phyloP scores from a whole-genome alignment of 352 stramenopile species.

The Globisporangium carolinianum region DNA sequence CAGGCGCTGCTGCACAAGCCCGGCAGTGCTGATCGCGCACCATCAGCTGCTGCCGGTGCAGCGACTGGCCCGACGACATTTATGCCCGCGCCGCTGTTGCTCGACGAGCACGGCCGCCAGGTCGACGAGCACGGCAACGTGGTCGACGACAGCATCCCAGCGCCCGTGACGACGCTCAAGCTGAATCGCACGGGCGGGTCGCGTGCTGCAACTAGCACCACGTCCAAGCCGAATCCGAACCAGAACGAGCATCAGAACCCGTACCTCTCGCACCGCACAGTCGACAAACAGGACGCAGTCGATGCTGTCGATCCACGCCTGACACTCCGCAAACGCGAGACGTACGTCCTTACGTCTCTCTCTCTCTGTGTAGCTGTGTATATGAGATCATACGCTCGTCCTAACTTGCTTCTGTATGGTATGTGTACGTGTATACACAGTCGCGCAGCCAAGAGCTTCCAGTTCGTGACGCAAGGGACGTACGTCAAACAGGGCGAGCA shows the following conservation, averaged over 20 bases:
- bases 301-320: conserved; percentile 68
- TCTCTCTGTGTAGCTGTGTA: too few relatives aligned
- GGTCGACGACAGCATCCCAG: conserved; percentile 37
- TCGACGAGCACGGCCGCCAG: conserved; percentile 75
- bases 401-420: conserved; percentile 2
- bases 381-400: background rate
- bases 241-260: conserved; percentile 44
- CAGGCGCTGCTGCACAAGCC: conserved; percentile 54
- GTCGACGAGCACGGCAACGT: conserved; percentile 70
- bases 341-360: conserved; percentile 31
- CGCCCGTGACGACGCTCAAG: conserved; percentile 40
- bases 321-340: conserved; percentile 71
- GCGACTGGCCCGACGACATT: conserved; percentile 23
- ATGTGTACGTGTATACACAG: conserved; percentile 21
- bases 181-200: conserved; percentile 20
- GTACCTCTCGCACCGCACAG: conserved; percentile 69
- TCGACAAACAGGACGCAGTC: conserved; percentile 68
- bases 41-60: background rate
- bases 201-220: background rate
- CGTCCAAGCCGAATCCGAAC: conserved; percentile 16
- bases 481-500: conserved; percentile 82
- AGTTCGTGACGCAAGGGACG: conserved; percentile 78
- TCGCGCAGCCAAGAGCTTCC: conserved; percentile 73
- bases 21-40: conserved; percentile 4
- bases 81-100: conserved; percentile 68